Evolutionary conservation across 2,329 filamentous ascomycete species (phyloP).

Genomic region (Ilyonectria mors-panacis): DNA sequence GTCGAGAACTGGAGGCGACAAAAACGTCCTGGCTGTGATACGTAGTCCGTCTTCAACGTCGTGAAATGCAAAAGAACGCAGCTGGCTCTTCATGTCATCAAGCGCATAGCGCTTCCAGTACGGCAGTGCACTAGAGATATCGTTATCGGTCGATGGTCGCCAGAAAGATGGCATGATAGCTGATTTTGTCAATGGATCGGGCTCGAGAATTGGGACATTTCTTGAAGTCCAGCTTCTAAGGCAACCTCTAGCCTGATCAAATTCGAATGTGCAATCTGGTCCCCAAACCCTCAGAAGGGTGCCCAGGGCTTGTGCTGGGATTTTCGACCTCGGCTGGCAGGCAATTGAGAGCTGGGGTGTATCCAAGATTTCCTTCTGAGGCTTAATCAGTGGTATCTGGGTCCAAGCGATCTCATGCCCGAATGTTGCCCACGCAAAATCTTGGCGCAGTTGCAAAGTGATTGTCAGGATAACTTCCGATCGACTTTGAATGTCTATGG

Average conservation of each 20-base stretch:
- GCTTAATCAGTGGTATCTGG: slow-evolving; percentile 59
- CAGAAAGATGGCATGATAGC: slow-evolving; percentile 68
- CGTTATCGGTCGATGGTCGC: slow-evolving; percentile 77
- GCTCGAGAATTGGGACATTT: slow-evolving; percentile 53
- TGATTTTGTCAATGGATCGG: slow-evolving; percentile 52
- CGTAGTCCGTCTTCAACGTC: slow-evolving; percentile 59
- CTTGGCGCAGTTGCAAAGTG: slow-evolving; percentile 58
- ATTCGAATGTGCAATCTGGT: slow-evolving; percentile 55
- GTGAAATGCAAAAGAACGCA: slow-evolving; percentile 58
- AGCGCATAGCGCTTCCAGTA: slow-evolving; percentile 72
- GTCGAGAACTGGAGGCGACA: slow-evolving; percentile 72
- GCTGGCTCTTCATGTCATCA: slow-evolving; percentile 61
- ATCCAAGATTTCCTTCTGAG: slow-evolving; percentile 8
- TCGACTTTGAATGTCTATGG: too few relatives aligned
- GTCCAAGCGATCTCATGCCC: slow-evolving; percentile 71
- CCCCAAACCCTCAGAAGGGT: slow-evolving; percentile 34
- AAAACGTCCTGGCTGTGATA: slow-evolving; percentile 68
- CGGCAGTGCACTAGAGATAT: slow-evolving; percentile 65
- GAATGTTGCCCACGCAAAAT: slow-evolving; percentile 65
- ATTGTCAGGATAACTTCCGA: slow-evolving; percentile 62
- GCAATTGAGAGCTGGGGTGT: not conserved
- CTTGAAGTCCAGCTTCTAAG: slow-evolving; percentile 60
- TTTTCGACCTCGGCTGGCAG: slow-evolving; percentile 35
- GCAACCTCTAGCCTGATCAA: slow-evolving; percentile 61
- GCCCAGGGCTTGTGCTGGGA: slow-evolving; percentile 37